Evolutionary conservation across 2,329 filamentous ascomycete species (phyloP), one percentile per base, ranked within the genome.

Genomic region (Ceratocystis cubensis): DNA sequence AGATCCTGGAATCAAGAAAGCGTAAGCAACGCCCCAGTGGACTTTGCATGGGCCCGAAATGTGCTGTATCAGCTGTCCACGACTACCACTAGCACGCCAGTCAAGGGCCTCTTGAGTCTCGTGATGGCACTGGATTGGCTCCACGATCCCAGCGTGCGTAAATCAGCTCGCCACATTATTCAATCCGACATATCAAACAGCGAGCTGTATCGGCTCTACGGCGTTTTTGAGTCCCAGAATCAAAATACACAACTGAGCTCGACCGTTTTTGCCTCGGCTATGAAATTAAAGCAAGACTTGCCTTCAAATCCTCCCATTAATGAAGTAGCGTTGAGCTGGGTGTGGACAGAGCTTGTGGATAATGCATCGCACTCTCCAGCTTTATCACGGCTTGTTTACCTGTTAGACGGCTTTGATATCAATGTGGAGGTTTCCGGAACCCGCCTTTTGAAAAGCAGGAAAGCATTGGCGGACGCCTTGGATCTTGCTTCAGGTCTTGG

Each of bases 161-260:
- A 90, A 72, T 78, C 81, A 5, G 89, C 90, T 0, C 96, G 90
- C 71, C 75, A 76, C 5, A 77, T 96, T 0, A 75, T 96, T n/a
- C 93, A 88, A 72, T 80, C 80, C 61, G 82, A 84, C 66, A 79
- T 85, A 0, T 79, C 83, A 0, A 87, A 84, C 70, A 73, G 89
- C 2, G 77, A 79, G 15, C 77, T 96, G 0, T 96, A 95, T 75
- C 88, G 91, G 70, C 84, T 86, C 0, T 96, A 93, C 72, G 89
- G 88, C 0, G 75, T 90, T 15, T 83, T 91, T 2, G 89, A 96
- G 74, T 80, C 76, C 70, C 77, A 78, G 1, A 81, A 80, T 37
- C 83, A 80, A 0, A 86, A 87, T 28, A 70, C 73, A 1, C 78
- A 82, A 0, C 77, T 84, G 61, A 86, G 88, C 3, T 76, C 79